A percentile compares a stretch with the other conserved stretches of the same genome.
These are phyloP conservation scores for Calonectria pauciramosa DNA, from an alignment of 2,329 filamentous ascomycete species.

Conservation along the genomic window DNA sequence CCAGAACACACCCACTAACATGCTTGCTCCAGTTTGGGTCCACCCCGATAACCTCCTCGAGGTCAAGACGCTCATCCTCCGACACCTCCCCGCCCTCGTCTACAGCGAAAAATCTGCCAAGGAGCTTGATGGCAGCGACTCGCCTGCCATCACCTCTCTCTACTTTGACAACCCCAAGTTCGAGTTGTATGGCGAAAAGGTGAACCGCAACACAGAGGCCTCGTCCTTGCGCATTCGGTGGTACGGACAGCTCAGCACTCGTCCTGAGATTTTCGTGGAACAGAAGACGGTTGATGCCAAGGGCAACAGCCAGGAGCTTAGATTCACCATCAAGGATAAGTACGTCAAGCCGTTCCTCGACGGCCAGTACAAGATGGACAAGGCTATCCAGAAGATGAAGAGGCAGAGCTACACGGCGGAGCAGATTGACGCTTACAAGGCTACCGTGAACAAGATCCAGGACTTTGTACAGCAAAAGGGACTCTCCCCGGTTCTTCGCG, in stretches of 20 bases:
- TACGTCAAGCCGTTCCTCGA: constrained; percentile 90
- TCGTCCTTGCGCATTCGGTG: constrained; percentile 89
- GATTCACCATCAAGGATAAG: constrained; percentile 92
- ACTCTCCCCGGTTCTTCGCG: constrained; percentile 87
- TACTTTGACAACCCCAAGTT: constrained; percentile 95
- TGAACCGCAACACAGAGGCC: constrained; percentile 80
- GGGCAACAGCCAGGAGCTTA: constrained; percentile 82
- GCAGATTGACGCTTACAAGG: constrained; percentile 77
- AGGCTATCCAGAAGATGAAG: constrained; percentile 88
- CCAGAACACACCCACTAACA: constrained; percentile 17
- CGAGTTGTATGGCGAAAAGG: constrained; percentile 87
- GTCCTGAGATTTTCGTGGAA: constrained; percentile 87
- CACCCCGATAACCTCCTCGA: constrained; percentile 96
- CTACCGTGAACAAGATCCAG: constrained; percentile 82
- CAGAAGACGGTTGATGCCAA: constrained; percentile 88
- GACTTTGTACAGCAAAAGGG: constrained; percentile 82
- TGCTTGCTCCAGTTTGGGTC: constrained; percentile 79
- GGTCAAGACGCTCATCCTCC: constrained; percentile 95
- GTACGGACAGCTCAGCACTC: constrained; percentile 86
- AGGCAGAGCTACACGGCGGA: constrained; percentile 77
- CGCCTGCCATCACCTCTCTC: constrained; percentile 93
- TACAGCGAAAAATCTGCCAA: constrained; percentile 92
- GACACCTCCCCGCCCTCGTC: constrained; percentile 89
- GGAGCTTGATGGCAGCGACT: constrained; percentile 82
- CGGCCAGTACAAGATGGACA: constrained; percentile 92